Evolutionary conservation across 169 alveolate species (phyloP), one percentile per base, ranked within the genome.

Genomic region (Eimeria acervulina): DNA sequence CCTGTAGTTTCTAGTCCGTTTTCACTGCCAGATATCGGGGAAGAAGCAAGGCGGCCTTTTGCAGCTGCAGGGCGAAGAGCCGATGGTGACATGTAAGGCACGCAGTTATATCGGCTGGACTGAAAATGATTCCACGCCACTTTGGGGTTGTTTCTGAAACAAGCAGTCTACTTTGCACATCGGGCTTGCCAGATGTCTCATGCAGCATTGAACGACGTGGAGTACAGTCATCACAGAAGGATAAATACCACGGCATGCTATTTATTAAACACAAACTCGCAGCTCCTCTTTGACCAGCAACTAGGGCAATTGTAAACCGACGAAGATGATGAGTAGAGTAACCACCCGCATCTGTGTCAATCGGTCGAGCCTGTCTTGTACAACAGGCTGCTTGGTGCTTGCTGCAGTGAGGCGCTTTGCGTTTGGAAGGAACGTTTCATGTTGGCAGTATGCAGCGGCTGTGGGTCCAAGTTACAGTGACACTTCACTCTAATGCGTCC

Each of bases 11-110:
- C 19, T 28, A 28, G 8, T 28, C 76, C 76, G 0, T 66, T 66
- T 66, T 66, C 76, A 28, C 40, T 66, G 38, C 76, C 76, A 28
- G 76, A 66, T 66, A 66, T 66, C 76, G 76, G 76, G 76, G 76
- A 26, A 66, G 42, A 28, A n/a, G 76, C 76, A 66, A 66, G 76
- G 28, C 76, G 76, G 76, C 76, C 76, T 28, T 8, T 66, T 28
- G 76, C 76, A 66, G 17, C 76, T 66, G 76, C 76, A 66, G 15
- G 21, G 28, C 38, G 23, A 40, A 28, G 42, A 2, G 76, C 38
- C 76, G 76, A 19, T 17, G 42, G 76, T 28, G 76, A 26, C 72
- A 23, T 10, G n/a, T 26, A 7, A 7, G 15, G 26, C 72, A 17
- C 36, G 10, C 42, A 66, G 23, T n/a, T 8, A 26, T 17, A 28